phyloP scores from a whole-genome alignment of 257 asterid genomes.

The Rubia yunnanensis region DNA sequence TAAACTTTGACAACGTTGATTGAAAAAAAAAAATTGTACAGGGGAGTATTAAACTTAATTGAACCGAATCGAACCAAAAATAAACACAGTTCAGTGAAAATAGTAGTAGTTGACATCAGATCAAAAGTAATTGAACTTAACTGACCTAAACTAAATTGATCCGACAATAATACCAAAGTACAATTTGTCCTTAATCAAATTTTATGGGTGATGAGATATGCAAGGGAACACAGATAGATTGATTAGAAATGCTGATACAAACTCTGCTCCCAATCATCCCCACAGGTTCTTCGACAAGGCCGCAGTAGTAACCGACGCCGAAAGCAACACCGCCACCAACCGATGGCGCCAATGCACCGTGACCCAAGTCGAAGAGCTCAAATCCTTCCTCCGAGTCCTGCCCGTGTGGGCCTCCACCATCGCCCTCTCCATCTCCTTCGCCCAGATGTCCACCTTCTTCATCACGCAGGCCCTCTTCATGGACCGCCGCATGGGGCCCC shows the following conservation, averaged over 20 bases:
- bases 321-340: conserved; percentile 18
- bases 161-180: too few species aligned
- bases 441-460: conserved; percentile 71
- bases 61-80: too few species aligned
- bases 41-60: too few species aligned
- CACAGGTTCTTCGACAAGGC: conserved; percentile 63
- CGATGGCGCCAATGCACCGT: conserved; percentile 58
- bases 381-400: conserved; percentile 47
- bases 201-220: too few species aligned
- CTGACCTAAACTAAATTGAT: too few species aligned
- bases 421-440: conserved; percentile 64
- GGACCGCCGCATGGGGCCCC: conserved; percentile 35
- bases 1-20: too few species aligned
- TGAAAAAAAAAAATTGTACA: too few species aligned
- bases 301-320: conserved; percentile 33
- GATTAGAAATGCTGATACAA: background rate
- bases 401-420: conserved; percentile 70
- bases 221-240: background rate
- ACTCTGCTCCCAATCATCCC: background rate
- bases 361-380: conserved; percentile 70
- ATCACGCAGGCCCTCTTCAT: conserved; percentile 46
- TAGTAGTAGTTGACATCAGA: too few species aligned
- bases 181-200: too few species aligned
- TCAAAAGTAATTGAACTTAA: too few species aligned
- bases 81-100: too few species aligned